Evolutionary conservation across 176 grass and related monocot genomes (phyloP), one percentile per base, ranked within the genome.

Genomic region (Oryza australiensis): DNA sequence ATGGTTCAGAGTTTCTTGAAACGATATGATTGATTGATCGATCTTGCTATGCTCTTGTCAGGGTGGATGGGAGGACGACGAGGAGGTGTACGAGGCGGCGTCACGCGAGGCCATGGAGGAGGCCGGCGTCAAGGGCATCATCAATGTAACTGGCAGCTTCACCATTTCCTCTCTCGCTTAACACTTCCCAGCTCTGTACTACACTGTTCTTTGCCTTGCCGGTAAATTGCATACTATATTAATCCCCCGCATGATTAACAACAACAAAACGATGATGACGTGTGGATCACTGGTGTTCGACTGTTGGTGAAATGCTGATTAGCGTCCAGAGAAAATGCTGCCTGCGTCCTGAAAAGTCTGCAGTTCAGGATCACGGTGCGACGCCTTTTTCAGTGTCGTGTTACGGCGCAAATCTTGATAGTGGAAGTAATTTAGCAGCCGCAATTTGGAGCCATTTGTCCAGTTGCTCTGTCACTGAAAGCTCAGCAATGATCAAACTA

Each of bases 41-140:
- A 62, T 63, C 35, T 16, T 9, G 26, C 70, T 4, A 40, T 9
- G 12, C 68, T 32, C 33, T 53, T 79, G 38, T 29, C 70, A 97
- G 94, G 94, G 94, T 10, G 94, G 94, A 40, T 97, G 94, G 91
- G 94, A 97, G 82, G 83, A 88, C 67, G 94, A 97, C 85, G 94
- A 97, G 76, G 92, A 88, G 77, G 86, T 93, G 2, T 75, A 87
- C 73, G 72, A 97, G 85, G 94, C 94, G 62, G 94, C 94, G 5
- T 84, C 75, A 41, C 89, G 94, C 20, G 94, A 97, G 85, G 87
- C 84, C 71, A 46, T 94, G 87, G 94, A 97, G 86, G 94, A 97
- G 88, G 94, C 94, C 38, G 94, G 94, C 72, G 87, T 97, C 37
- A 97, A 85, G 85, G 91, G 94, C 73, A 73, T 80, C 75, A 81